These are phyloP conservation scores for Mycena rebaudengoi DNA, from an alignment of 768 basidiomycete genomes.

Conservation along the genomic window DNA sequence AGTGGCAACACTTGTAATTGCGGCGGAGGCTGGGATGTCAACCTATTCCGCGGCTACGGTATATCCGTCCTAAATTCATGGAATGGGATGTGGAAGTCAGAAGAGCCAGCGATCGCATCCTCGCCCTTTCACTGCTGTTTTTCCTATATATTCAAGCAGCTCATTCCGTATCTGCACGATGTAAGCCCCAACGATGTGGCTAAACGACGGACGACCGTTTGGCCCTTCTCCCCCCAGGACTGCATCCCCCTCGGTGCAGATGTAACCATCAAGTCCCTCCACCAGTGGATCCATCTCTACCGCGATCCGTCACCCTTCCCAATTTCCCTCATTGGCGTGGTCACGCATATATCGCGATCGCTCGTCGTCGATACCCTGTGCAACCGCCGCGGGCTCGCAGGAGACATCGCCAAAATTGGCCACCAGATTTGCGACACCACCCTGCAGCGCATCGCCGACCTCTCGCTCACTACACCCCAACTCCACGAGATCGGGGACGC, in stretches of 20 bases:
- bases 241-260: conserved; percentile 6
- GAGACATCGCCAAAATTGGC: too few species aligned
- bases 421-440: neutral
- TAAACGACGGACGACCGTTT: neutral
- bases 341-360: neutral
- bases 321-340: neutral
- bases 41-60: neutral
- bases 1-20: neutral
- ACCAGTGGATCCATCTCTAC: conserved; percentile 13
- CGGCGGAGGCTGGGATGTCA: neutral
- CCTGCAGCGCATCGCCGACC: neutral
- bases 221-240: conserved; percentile 4
- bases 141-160: neutral
- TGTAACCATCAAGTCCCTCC: conserved; percentile 4
- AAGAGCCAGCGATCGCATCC: neutral
- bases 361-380: too few species aligned
- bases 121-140: conserved; percentile 13
- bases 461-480: neutral
- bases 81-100: neutral
- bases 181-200: conserved; percentile 1
- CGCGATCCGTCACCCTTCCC: conserved; percentile 7
- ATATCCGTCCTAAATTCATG: neutral
- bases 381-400: neutral
- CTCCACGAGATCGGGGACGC: conserved; percentile 5
- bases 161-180: conserved; percentile 5